Evolutionary conservation across 2,329 filamentous ascomycete genomes (phyloP), one percentile per base, ranked within the genome.

Genomic region (Sclerotinia nivalis): DNA sequence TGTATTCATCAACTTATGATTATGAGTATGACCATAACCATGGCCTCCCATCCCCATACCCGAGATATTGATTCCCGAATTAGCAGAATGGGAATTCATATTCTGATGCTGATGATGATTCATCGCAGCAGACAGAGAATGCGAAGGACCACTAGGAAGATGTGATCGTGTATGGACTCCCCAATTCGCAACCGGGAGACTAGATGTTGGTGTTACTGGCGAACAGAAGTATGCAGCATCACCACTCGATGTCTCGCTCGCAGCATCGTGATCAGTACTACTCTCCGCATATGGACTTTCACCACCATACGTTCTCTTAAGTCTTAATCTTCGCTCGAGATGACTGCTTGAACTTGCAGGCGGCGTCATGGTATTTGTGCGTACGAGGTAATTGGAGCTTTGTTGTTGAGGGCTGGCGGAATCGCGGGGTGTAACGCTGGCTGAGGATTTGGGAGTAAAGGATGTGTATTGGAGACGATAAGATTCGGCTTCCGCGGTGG

Each of bases 401-500:
- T 52, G 47, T 64, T 65, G 56, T 69, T 74, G 58, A 69, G 37
- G 59, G 6, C 58, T 31, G 12, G 37, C 37, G 7, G 67, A 54
- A 22, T 64, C 31, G 58, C 58, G 49, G 5, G 64, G 50, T 31
- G 64, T 66, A 50, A 62, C 55, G 4, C 43, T 59, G 20, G 73
- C 72, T 3, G 76, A 76, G 25, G 71, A 71, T 58, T 71, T 72
- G 55, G 72, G 70, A 3, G 71, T 70, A 52, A 72, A 72, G 31
- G 50, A 74, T 69, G 70, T 74, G 73, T 77, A 74, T 69, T 72
- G 72, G 0, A 72, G n/a, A 43, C 83, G 82, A 64, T 80, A 83
- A 61, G 78, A 76, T 40, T 82, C 80, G 34, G 86, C 84, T 71
- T 88, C 84, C 2, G 77, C 76, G 0, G 84, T 84, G 4, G 88